These are phyloP conservation scores for Toxicodendron radicans DNA, from an alignment of 345 rosid genomes.

Conservation along the genomic window DNA sequence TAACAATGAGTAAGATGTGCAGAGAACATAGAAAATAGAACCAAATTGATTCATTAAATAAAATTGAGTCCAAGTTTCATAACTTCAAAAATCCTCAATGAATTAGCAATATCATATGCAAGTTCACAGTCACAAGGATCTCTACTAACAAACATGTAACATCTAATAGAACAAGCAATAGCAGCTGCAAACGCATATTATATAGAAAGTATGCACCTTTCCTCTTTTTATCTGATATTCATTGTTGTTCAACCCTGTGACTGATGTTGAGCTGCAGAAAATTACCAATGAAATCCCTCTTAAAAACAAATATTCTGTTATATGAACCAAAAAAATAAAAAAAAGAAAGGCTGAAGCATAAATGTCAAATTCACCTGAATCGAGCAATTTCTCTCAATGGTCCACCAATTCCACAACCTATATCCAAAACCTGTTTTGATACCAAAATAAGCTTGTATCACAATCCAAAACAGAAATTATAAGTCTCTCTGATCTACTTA, in stretches of 20 bases:
- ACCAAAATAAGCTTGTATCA: constrained; percentile 14
- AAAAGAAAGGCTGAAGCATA: constrained; percentile 11
- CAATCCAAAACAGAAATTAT: constrained; percentile 17
- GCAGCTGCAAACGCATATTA: neutral
- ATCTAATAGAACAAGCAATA: no score
- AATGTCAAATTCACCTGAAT: constrained; percentile 63
- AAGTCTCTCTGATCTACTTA: neutral
- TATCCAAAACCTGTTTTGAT: constrained; percentile 76
- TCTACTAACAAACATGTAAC: no score
- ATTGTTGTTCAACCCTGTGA: constrained; percentile 93
- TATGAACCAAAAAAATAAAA: neutral
- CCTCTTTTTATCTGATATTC: constrained; percentile 99
- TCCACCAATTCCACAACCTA: constrained; percentile 99
- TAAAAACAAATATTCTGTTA: neutral
- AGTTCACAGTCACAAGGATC: neutral
- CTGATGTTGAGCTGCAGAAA: constrained; percentile 61
- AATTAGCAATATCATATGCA: neutral
- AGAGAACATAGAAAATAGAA: no score
- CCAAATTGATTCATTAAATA: no score
- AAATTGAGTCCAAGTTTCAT: no score
- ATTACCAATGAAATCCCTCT: constrained; percentile 14
- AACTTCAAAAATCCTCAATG: no score
- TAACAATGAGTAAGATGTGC: no score
- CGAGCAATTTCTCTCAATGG: constrained; percentile 93
- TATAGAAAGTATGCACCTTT: constrained; percentile 48